Evolutionary conservation across 257 asterid species (phyloP), one percentile per base, ranked within the genome.

Genomic region (Thymus quinquecostatus): DNA sequence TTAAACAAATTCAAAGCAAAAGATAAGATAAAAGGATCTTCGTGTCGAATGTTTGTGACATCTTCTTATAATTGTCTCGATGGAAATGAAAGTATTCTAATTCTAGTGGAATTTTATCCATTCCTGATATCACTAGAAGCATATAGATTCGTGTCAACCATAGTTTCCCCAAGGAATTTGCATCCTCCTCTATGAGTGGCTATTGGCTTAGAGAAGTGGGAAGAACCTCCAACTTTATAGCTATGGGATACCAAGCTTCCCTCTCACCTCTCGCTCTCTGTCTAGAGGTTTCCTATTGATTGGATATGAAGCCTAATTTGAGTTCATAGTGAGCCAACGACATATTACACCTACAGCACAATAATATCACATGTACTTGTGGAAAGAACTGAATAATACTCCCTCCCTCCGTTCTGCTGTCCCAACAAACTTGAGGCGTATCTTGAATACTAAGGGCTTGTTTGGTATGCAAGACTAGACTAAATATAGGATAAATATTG

Each of bases 71-170:
- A 61, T 32, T 43, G 3, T 21, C 30, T 53, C 53, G 36, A 33
- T 44, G 51, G 33, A 68, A 49, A 48, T 51, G 40, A 43, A 59
- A 38, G 59, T 66, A 66, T 71, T 77, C 74, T 33, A 43, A 60
- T 58, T 66, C 67, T 28, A 51, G 66, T 11, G 30, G 47, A 57
- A 44, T 43, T 41, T 58, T 66, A 71, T 77, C 81, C 58, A 61
- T 66, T 51, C 11, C 44, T 65, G 45, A 6, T 11, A 60, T 32
- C 29, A 59, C 2, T 29, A 29, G 57, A 34, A 62, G 56, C 73
- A 38, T 29, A 70, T 64, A 51, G 69, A 43, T 8, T 47, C 51
- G 27, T 63, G 74, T 45, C 81, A 66, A 66, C 62, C 40, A 34
- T 48, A n/a, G 8, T 50, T 33, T 66, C n/a, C 29, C 1, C 28